Evolutionary conservation across 1,284 basidiomycete species (phyloP).

Genomic region (Cryptococcus maquisensis): DNA sequence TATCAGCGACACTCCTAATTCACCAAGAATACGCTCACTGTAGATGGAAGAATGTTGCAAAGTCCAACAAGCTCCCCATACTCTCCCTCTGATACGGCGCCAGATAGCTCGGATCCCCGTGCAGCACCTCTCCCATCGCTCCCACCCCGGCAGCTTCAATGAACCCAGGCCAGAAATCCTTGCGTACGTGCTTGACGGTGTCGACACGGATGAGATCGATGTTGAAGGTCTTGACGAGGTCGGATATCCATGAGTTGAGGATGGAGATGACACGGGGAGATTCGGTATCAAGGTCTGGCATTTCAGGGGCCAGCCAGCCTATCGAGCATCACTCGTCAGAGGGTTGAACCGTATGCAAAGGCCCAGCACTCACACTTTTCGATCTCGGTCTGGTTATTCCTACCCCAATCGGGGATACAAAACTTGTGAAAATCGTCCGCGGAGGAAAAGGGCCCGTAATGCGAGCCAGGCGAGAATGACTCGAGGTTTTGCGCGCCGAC

Average conservation of each 20-base stretch:
- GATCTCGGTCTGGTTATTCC: constrained; percentile 48
- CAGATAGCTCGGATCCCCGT: constrained; percentile 46
- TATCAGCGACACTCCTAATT: constrained; percentile 7
- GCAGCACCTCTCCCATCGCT: constrained; percentile 51
- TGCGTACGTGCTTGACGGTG: constrained; percentile 53
- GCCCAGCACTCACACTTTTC: constrained; percentile 47
- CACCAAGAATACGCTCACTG: constrained; percentile 27
- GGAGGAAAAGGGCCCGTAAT: constrained; percentile 44
- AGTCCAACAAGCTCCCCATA: constrained; percentile 56
- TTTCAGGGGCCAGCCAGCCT: constrained; percentile 49
- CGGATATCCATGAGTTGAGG: constrained; percentile 49
- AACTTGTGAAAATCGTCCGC: constrained; percentile 48
- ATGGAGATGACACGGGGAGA: constrained; percentile 43
- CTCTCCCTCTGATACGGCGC: constrained; percentile 48
- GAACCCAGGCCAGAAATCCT: constrained; percentile 53
- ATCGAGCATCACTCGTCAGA: neutral
- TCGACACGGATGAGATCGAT: constrained; percentile 52
- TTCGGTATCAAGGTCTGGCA: constrained; percentile 53
- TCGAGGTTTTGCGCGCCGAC: constrained; percentile 43
- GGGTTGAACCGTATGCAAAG: neutral
- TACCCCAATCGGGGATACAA: constrained; percentile 51
- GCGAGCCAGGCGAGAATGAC: constrained; percentile 24
- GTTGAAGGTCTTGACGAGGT: constrained; percentile 47
- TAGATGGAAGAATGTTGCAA: constrained; percentile 55
- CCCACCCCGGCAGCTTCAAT: constrained; percentile 49